Conservation (phyloP, 352 stramenopile genomes). For the Pythium coloratum region DNA sequence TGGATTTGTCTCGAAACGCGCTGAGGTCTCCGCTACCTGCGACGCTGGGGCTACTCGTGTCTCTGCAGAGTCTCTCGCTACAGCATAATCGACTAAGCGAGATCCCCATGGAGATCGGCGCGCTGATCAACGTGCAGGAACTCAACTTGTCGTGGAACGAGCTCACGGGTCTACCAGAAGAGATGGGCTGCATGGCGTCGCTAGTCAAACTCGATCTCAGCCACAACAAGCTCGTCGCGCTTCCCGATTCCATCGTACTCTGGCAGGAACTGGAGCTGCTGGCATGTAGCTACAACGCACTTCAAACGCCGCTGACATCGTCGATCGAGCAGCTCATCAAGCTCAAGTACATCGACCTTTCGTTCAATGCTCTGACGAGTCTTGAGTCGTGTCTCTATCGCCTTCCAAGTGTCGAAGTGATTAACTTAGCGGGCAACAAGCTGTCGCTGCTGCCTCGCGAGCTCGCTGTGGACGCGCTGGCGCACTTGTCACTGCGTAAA, state of each 20-base stretch:
- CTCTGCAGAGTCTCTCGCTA: slow-evolving; percentile 37
- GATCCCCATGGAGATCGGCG: slow-evolving; percentile 55
- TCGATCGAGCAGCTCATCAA: slow-evolving; percentile 30
- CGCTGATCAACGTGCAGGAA: slow-evolving; percentile 45
- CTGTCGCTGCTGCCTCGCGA: slow-evolving; percentile 48
- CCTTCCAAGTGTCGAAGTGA: slow-evolving; percentile 46
- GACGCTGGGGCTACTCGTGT: slow-evolving; percentile 42
- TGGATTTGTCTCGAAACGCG: slow-evolving; percentile 58
- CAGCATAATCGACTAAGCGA: slow-evolving; percentile 39
- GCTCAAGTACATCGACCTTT: slow-evolving; percentile 63
- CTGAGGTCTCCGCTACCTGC: slow-evolving; percentile 37
- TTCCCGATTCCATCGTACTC: slow-evolving; percentile 54
- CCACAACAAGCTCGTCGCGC: slow-evolving; percentile 46
- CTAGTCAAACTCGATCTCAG: slow-evolving; percentile 45
- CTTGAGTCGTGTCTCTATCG: slow-evolving; percentile 54
- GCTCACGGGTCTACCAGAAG: slow-evolving; percentile 49
- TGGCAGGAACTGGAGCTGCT: slow-evolving; percentile 44
- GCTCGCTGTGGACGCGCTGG: slow-evolving; percentile 23
- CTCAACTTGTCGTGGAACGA: slow-evolving; percentile 69
- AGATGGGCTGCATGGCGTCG: slow-evolving; percentile 51
- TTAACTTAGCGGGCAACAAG: slow-evolving; percentile 55
- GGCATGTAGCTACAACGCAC: slow-evolving; percentile 50
- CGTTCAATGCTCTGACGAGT: slow-evolving; percentile 45
- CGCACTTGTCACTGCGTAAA: slow-evolving; percentile 36
- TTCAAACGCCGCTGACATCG: slow-evolving; percentile 40